Evolutionary conservation across 2,329 filamentous ascomycete genomes (phyloP).

Genomic region (Colletotrichum gigasporum): DNA sequence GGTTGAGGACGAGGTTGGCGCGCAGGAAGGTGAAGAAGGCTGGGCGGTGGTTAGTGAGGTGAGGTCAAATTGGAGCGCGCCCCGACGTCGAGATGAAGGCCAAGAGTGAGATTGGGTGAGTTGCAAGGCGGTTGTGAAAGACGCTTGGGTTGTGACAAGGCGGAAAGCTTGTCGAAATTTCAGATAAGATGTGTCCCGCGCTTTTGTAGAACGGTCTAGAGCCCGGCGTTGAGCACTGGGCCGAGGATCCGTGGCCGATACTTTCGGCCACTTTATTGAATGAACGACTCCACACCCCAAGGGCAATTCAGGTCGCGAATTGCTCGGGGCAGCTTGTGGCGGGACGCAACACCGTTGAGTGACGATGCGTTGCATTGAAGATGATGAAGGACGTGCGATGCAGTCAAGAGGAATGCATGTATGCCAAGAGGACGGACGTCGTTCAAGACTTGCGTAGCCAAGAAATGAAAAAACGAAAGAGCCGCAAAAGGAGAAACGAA

Average conservation of each 20-base stretch:
- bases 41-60: conserved; percentile 48
- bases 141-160: conserved; percentile 2
- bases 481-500: conserved; percentile 27
- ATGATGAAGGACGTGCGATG: background rate
- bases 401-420: background rate
- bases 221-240: background rate
- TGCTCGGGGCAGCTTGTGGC: conserved; percentile 20
- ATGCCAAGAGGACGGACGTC: conserved; percentile 1
- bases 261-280: conserved; percentile 5
- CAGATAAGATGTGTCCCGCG: conserved; percentile 14
- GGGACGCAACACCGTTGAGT: background rate
- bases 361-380: background rate
- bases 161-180: conserved; percentile 15
- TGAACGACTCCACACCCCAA: conserved; percentile 32
- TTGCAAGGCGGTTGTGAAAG: conserved; percentile 4
- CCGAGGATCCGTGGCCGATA: conserved; percentile 9
- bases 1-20: conserved; percentile 78
- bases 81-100: too few relatives aligned
- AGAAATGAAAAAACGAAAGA: background rate
- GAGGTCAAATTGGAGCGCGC: background rate
- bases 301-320: conserved; percentile 29
- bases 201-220: conserved; percentile 4
- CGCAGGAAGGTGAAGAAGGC: conserved; percentile 86
- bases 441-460: conserved; percentile 1
- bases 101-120: background rate